These are phyloP conservation scores for Prosopis cineraria DNA, from an alignment of 306 rosid species.

Conservation along the genomic window DNA sequence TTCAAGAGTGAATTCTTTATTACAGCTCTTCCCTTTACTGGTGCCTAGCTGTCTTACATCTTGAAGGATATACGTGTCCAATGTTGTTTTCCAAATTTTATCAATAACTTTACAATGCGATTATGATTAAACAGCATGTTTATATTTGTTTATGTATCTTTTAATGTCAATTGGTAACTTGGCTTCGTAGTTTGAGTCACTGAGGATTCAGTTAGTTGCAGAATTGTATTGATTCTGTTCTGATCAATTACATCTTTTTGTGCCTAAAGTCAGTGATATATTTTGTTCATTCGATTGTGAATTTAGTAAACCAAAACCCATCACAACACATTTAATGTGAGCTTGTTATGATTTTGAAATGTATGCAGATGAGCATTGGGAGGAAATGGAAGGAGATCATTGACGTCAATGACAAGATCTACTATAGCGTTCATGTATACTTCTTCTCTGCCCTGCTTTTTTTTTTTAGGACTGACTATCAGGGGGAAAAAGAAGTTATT, in stretches of 20 bases:
- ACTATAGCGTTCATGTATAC: slow-evolving; percentile 78
- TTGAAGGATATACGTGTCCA: neutral
- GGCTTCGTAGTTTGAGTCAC: too few relatives aligned
- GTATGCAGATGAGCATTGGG: slow-evolving; percentile 86
- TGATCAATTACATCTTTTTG: neutral
- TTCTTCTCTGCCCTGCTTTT: neutral
- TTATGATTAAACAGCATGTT: too few relatives aligned
- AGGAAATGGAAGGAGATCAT: slow-evolving; percentile 97
- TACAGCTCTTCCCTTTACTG: neutral
- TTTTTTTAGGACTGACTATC: neutral
- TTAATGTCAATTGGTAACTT: neutral
- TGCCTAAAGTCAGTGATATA: neutral
- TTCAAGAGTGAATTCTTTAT: neutral
- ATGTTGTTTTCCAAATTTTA: neutral
- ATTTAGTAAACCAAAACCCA: slow-evolving; percentile 1
- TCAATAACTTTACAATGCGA: neutral
- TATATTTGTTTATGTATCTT: neutral
- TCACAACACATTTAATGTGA: slow-evolving; percentile 3
- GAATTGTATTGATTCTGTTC: slow-evolving; percentile 6
- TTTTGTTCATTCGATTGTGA: neutral
- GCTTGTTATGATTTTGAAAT: slow-evolving; percentile 17
- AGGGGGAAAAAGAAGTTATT: too few relatives aligned
- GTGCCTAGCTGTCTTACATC: neutral
- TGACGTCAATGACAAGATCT: slow-evolving; percentile 70
- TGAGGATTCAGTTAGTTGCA: neutral